Evolutionary conservation across 164 flowering plant genomes (phyloP).

Genomic region (Chloranthus sessilifolius): DNA sequence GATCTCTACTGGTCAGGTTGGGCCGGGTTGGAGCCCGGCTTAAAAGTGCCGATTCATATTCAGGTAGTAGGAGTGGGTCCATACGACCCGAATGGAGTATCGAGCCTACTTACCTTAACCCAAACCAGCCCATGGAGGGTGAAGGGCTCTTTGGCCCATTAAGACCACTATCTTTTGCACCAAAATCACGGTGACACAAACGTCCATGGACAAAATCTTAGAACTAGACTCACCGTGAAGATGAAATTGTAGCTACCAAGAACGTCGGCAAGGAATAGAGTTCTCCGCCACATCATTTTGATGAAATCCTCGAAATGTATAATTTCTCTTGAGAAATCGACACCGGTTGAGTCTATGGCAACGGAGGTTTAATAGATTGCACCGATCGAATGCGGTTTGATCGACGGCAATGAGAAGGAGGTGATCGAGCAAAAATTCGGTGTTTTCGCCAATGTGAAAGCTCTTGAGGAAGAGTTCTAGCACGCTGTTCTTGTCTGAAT

Average conservation of each 20-base stretch:
- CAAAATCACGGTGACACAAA: too few species aligned
- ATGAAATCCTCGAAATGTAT: conserved; percentile 60
- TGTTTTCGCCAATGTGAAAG: conserved; percentile 63
- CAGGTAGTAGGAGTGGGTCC: too few species aligned
- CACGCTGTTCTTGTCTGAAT: conserved; percentile 49
- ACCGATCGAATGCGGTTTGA: conserved; percentile 48
- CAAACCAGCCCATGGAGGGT: too few species aligned
- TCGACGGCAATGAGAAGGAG: conserved; percentile 59
- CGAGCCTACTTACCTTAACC: too few species aligned
- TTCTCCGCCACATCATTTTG: conserved; percentile 88
- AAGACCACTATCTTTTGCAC: too few species aligned
- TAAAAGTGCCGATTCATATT: too few species aligned
- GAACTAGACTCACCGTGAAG: conserved; percentile 65
- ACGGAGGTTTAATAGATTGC: conserved; percentile 41
- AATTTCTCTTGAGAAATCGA: conserved; percentile 55
- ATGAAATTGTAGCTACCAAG: conserved; percentile 71
- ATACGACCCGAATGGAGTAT: too few species aligned
- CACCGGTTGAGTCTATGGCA: conserved; percentile 58
- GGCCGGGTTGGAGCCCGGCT: too few species aligned
- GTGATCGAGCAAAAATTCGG: conserved; percentile 37
- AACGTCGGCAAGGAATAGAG: conserved; percentile 45
- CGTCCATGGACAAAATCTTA: too few species aligned
- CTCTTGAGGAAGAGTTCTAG: conserved; percentile 64
- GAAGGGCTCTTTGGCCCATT: too few species aligned
- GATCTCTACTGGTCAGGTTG: too few species aligned